Base-by-base conservation (phyloP, 441 rosid genomes). In the Sinapis alba region DNA sequence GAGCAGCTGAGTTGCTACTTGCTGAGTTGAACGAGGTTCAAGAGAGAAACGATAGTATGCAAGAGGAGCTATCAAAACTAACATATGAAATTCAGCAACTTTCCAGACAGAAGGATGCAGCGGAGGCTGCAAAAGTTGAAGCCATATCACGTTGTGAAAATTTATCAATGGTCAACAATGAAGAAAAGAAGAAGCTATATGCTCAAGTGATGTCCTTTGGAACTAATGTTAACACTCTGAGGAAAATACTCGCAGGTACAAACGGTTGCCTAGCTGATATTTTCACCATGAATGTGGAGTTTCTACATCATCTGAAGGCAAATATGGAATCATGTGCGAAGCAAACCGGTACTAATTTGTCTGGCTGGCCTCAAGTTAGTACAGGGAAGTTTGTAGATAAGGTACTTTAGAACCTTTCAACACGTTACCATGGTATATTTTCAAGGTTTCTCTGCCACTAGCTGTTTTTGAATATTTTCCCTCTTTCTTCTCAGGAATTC, bases 21-120 rank as follows among this genome's bases (percentile, higher is more conserved):
- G 96, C 98, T 1, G 99, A 97, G 83, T 83, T 95, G 82, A 91
- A 93, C 77, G 99, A 97, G 80, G 99, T 95, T 79, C 98, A 95
- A 82, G 98, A 93, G 81, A 95, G 97, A 87, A 94, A 97, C 78
- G 99, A 95, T 71, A 66, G 81, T 71, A 88, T 97, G 71, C 99
- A 91, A 83, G 99, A 92, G 82, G 96, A 91, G 78, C 79, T 93
- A 77, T 81, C 89, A 69, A 85, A 85, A 71, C 75, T 76, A 76
- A 78, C 83, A 20, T 61, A 61, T 77, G 91, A 91, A 75, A 84
- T 91, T 72, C 58, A 78, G 47, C 90, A 85, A 75, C 79, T 90
- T 71, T 85, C 86, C 69, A 81, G 78, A 76, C 85, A 79, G 65
- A 92, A 85, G 77, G 93, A 90, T 69, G 78, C 45, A 24, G 83